A percentile compares a stretch with the other conserved stretches of the same genome.
These are phyloP conservation scores for Thelonectria rubi DNA, from an alignment of 2,329 filamentous ascomycete genomes.

Conservation along the genomic window DNA sequence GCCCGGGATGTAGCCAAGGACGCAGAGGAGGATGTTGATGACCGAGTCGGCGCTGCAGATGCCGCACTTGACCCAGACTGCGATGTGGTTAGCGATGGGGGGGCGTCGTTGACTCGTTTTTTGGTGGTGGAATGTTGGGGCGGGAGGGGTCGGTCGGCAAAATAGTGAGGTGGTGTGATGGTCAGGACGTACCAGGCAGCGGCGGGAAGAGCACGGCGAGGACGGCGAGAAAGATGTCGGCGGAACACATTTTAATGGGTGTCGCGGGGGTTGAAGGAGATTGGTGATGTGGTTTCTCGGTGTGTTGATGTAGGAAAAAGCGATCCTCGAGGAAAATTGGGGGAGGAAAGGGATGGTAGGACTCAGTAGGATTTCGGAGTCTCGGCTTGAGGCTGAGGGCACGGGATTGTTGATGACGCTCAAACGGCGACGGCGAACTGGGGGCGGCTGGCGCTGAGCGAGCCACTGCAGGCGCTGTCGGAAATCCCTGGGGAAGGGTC, in stretches of 20 bases:
- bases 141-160: conserved; percentile 9
- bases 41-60: conserved; percentile 91
- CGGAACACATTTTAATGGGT: conserved; percentile 60
- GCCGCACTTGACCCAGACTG: conserved; percentile 96
- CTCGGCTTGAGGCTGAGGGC: conserved; percentile 29
- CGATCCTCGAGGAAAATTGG: conserved; percentile 15
- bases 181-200: conserved; percentile 63
- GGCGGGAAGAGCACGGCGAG: conserved; percentile 73
- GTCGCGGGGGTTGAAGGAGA: conserved; percentile 3
- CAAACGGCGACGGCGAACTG: conserved; percentile 1
- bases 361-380: conserved; percentile 5
- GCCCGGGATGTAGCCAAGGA: conserved; percentile 82
- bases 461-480: too few relatives aligned
- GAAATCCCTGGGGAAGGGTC: too few relatives aligned
- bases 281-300: not conserved
- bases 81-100: conserved; percentile 33
- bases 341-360: conserved; percentile 18
- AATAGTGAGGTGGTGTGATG: conserved; percentile 10
- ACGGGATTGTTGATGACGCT: conserved; percentile 35
- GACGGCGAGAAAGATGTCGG: conserved; percentile 70
- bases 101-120: too few relatives aligned
- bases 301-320: conserved; percentile 13
- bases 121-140: not conserved
- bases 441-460: not conserved
- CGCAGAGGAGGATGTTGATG: conserved; percentile 93